These are phyloP conservation scores for Sphenostylis stenocarpa DNA, from an alignment of 306 rosid genomes.

Conservation along the genomic window DNA sequence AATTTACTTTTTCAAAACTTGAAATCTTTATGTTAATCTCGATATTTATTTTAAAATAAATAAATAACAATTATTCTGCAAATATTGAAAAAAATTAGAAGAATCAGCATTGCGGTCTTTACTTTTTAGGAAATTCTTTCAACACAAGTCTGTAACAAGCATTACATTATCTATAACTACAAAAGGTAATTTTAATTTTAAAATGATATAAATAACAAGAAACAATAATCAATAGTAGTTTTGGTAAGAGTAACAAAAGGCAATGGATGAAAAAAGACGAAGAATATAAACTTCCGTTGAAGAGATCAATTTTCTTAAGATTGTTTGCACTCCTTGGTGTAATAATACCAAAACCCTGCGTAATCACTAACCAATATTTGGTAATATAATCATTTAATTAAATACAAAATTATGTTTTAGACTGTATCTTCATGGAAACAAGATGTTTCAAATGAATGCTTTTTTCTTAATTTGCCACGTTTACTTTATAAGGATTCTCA, in stretches of 20 bases:
- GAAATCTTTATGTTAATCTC: too few species aligned
- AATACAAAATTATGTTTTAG: not conserved
- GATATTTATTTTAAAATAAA: too few species aligned
- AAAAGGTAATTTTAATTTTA: not conserved
- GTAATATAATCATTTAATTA: too few species aligned
- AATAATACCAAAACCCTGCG: not conserved
- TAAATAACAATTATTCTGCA: too few species aligned
- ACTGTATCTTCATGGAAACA: not conserved
- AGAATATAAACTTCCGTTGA: not conserved
- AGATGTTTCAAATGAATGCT: not conserved
- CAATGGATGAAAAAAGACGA: not conserved
- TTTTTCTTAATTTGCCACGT: not conserved
- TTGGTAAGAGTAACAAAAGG: not conserved
- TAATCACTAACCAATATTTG: not conserved
- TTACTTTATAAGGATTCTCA: not conserved
- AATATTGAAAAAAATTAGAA: too few species aligned
- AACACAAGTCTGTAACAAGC: too few species aligned
- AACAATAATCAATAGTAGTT: not conserved
- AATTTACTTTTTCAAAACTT: too few species aligned
- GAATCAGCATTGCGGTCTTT: too few species aligned
- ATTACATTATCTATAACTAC: too few species aligned
- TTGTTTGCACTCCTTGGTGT: not conserved
- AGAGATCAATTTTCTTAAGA: not conserved
- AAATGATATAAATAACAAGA: too few species aligned
- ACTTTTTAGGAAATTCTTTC: too few species aligned